A percentile compares a stretch with the other conserved stretches of the same genome.
Evolutionary conservation across 495 filamentous ascomycete genomes (phyloP).

Genomic region (Penicillium manginii): DNA sequence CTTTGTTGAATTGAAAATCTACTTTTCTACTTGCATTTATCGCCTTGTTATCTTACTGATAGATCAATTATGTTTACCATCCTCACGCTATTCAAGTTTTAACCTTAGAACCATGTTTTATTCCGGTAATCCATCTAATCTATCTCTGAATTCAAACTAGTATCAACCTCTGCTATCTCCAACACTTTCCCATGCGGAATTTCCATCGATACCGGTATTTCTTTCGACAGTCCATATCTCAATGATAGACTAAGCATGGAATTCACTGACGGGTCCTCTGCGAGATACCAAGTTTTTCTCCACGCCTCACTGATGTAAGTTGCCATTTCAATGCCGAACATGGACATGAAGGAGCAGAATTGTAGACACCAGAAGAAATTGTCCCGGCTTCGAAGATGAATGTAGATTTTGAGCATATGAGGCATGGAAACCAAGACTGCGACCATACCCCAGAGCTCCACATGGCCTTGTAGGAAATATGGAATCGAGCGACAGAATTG

Average conservation of each 20-base stretch:
- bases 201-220: background rate
- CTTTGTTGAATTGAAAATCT: no score
- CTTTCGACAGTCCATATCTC: background rate
- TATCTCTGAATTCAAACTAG: no score
- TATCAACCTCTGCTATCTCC: background rate
- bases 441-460: conserved; percentile 6
- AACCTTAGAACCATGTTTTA: no score
- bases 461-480: conserved; percentile 2
- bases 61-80: no score
- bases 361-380: conserved; percentile 10
- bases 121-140: no score
- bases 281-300: conserved; percentile 8
- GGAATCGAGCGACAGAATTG: conserved; percentile 10
- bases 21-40: no score
- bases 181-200: background rate
- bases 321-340: conserved; percentile 7
- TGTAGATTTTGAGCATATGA: conserved; percentile 9
- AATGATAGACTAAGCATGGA: conserved; percentile 8
- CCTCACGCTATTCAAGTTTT: no score
- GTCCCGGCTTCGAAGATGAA: conserved; percentile 3
- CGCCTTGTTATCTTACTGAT: no score
- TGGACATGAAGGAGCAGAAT: conserved; percentile 1
- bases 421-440: conserved; percentile 7
- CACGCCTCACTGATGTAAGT: conserved; percentile 7
- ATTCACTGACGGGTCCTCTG: conserved; percentile 1